Evolutionary conservation across 139 green algal genomes (phyloP), one percentile per base, ranked within the genome.

Genomic region (Penium margaritaceum): DNA sequence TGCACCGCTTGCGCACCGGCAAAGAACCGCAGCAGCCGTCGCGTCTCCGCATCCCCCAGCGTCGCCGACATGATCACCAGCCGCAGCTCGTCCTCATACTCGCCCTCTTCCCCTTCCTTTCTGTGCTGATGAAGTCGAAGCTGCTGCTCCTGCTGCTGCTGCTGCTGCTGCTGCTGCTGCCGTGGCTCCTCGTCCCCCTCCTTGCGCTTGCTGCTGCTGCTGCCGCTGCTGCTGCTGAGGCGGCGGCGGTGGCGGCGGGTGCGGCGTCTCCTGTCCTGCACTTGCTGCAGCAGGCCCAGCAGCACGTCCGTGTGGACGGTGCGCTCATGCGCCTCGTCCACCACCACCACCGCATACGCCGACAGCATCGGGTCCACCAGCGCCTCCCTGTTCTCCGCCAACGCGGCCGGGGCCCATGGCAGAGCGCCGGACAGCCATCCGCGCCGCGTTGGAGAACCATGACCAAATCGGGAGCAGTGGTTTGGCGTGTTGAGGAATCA

Each of bases 281-380:
- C 85, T 0, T 69, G 65, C 75, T 95, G 95, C 21, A 97, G 77
- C 41, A 98, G 82, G 5, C 91, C 92, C 1, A 98, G 77, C 63
- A 98, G 83, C 55, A 96, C 85, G 72, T 98, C 92, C 19, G 91
- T 96, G 63, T 88, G 67, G 34, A 97, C 84, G 0, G 88, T 96
- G 24, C 93, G 85, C 83, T 98, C 93, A 74, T 98, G 93, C 6
- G 93, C 92, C 83, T 98, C 93, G 74, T 97, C 93, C 63, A 98
- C 76, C 27, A 98, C 86, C 17, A 97, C 84, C 9, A 91, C 89
- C 67, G 83, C 83, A 82, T 96, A 96, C 9, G 79, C 63, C 0
- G 29, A 57, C 9, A 97, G 86, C 66, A 77, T 6, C 0, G 89
- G 88, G 80, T 97, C 92, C 1, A 89, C 27, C 37, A 97, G 80